Evolutionary conservation across 176 grass and related monocot genomes (phyloP).

Genomic region (Hyparrhenia diplandra): DNA sequence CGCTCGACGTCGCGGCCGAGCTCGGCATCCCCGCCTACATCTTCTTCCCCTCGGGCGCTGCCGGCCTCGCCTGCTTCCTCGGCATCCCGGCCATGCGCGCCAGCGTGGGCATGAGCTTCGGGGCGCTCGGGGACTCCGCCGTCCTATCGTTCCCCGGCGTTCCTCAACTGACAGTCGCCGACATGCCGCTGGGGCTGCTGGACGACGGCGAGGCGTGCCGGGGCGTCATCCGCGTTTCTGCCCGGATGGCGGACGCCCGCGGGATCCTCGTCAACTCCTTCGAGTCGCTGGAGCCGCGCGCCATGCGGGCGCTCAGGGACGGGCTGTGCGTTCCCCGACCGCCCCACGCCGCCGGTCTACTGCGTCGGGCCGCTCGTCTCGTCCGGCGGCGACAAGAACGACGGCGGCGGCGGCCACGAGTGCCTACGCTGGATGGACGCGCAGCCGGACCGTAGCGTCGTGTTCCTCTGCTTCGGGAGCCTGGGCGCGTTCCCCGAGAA

Average conservation of each 20-base stretch:
- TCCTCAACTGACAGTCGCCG: background rate
- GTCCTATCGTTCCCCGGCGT: conserved; percentile 26
- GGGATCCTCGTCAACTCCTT: conserved; percentile 42
- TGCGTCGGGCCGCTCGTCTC: conserved; percentile 15
- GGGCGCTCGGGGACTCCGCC: background rate
- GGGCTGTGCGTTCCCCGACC: conserved; percentile 1
- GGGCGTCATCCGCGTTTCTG: background rate
- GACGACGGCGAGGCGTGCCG: background rate
- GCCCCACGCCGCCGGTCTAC: conserved; percentile 20
- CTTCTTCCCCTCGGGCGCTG: conserved; percentile 31
- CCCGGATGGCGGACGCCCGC: background rate
- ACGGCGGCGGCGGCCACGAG: background rate
- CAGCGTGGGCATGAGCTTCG: background rate
- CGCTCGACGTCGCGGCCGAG: conserved; percentile 25
- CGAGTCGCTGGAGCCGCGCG: conserved; percentile 21
- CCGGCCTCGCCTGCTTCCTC: conserved; percentile 25
- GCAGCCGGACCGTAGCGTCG: conserved; percentile 30
- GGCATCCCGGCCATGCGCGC: background rate
- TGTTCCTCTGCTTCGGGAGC: conserved; percentile 56
- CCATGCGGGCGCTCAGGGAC: background rate
- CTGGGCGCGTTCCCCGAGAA: background rate
- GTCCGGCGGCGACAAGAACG: background rate
- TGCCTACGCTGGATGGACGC: conserved; percentile 38
- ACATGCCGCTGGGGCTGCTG: background rate
- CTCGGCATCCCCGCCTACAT: conserved; percentile 18